Evolutionary conservation across 345 rosid genomes (phyloP), one percentile per base, ranked within the genome.

Genomic region (Salix caprea): DNA sequence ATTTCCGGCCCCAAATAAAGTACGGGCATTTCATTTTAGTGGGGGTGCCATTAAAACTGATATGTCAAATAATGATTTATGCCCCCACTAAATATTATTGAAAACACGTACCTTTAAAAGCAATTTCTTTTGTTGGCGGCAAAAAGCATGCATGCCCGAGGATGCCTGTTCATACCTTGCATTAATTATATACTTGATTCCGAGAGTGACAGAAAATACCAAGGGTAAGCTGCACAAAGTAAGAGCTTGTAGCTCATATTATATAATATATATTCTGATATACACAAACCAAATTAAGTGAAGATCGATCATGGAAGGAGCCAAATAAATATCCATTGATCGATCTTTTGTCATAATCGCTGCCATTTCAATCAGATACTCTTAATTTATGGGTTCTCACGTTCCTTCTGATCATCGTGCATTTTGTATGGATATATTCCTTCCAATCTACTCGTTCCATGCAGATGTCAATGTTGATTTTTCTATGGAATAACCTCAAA

Each of bases 361-460:
- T 72, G 62, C 39, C n/a, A 42, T 61, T 80, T 67, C 58, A 39
- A 68, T n/a, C 77, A 70, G 69, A 65, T 74, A 52, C 75, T 72
- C 52, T 74, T 44, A 46, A 39, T 69, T 77, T 65, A 52, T n/a
- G 77, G 65, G 12, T 65, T 36, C 34, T 34, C 18, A 72, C 40
- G 78, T 68, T 79, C 82, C 67, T 69, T 69, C 65, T 68, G 77
- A 76, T 71, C 81, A 71, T 74, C 44, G 67, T 70, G 39, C 54
- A 73, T 58, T 36, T 36, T 5, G 37, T 0, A 36, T 36, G 37
- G 37, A 48, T 14, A 50, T 7, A 34, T 48, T 14, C 54, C 21
- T 14, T 48, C 18, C 54, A 4, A 48, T 48, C 21, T 48, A 48
- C 18, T 14, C 11, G 13, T 40, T 15, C 54, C 54, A 15, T 4